Conservation (phyloP, 1,284 basidiomycete species). For the Golubevia pallescens region DNA sequence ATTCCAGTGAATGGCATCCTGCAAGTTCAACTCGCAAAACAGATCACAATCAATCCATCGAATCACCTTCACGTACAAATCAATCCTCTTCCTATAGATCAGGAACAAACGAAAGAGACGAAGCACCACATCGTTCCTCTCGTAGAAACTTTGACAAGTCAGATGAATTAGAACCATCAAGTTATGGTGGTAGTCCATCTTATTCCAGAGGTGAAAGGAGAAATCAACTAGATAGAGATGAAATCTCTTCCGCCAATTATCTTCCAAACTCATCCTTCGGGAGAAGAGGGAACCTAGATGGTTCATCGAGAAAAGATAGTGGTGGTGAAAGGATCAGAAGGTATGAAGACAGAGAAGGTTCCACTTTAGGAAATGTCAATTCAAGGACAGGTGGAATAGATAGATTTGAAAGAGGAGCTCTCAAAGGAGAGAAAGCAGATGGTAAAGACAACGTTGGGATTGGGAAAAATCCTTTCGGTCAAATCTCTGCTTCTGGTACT, state of each 20-base stretch:
- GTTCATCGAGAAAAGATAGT: constrained; percentile 30
- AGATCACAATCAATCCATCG: not conserved
- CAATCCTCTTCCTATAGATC: no score
- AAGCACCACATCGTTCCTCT: not conserved
- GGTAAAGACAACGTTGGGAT: constrained; percentile 23
- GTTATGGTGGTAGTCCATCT: not conserved
- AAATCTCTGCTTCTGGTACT: constrained; percentile 45
- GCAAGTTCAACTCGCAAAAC: no score
- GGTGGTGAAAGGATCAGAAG: constrained; percentile 19
- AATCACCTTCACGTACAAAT: no score
- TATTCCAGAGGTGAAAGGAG: not conserved
- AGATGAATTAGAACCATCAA: not conserved
- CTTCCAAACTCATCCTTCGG: constrained; percentile 9
- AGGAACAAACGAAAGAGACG: no score
- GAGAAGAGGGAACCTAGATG: constrained; percentile 30
- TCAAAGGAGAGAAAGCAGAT: not conserved
- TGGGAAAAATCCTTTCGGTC: constrained; percentile 52
- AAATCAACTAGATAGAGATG: not conserved
- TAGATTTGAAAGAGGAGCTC: not conserved
- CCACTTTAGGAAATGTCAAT: constrained; percentile 17
- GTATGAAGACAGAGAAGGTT: constrained; percentile 35
- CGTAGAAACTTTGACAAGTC: not conserved
- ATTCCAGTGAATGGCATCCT: not conserved
- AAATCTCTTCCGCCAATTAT: no score
- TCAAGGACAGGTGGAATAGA: not conserved